Percentiles rank a stretch among this genome's conserved stretches.
These are phyloP conservation scores for Penicillium sp. DNA, from an alignment of 2,329 filamentous ascomycete genomes.

Conservation along the genomic window DNA sequence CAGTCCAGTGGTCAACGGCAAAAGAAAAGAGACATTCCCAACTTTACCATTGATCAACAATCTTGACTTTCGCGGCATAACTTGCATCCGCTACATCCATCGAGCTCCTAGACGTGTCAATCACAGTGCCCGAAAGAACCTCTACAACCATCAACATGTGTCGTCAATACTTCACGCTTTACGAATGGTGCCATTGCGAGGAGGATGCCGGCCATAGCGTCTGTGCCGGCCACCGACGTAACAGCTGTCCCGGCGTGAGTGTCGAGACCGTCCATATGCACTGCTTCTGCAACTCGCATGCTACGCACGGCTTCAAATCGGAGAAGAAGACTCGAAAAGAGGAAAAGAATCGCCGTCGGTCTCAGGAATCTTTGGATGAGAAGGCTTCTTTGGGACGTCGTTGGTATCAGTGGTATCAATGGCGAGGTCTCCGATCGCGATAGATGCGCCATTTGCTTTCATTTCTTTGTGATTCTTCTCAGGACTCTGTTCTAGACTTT, in stretches of 20 bases:
- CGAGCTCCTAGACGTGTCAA: no score
- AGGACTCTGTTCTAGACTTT: constrained; percentile 1
- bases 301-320: constrained; percentile 28
- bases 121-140: no score
- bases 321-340: constrained; percentile 29
- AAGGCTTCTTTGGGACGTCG: constrained; percentile 20
- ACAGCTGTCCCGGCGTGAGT: constrained; percentile 28
- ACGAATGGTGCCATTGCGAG: constrained; percentile 38
- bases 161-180: constrained; percentile 34
- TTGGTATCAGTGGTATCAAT: constrained; percentile 31
- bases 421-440: constrained; percentile 23
- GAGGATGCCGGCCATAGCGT: constrained; percentile 30
- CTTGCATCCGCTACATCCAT: constrained; percentile 1
- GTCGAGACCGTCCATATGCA: constrained; percentile 38
- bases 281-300: constrained; percentile 36
- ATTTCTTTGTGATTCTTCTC: constrained; percentile 4
- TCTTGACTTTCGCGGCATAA: no score
- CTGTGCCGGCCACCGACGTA: constrained; percentile 26
- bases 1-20: no score
- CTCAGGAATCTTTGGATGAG: constrained; percentile 22
- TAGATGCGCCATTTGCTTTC: constrained; percentile 7
- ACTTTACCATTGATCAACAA: no score
- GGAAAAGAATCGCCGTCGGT: constrained; percentile 18
- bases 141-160: constrained; percentile 26
- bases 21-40: no score